Conservation (phyloP, 805 yeast species). For the Kluyveromyces nonfermentans region DNA sequence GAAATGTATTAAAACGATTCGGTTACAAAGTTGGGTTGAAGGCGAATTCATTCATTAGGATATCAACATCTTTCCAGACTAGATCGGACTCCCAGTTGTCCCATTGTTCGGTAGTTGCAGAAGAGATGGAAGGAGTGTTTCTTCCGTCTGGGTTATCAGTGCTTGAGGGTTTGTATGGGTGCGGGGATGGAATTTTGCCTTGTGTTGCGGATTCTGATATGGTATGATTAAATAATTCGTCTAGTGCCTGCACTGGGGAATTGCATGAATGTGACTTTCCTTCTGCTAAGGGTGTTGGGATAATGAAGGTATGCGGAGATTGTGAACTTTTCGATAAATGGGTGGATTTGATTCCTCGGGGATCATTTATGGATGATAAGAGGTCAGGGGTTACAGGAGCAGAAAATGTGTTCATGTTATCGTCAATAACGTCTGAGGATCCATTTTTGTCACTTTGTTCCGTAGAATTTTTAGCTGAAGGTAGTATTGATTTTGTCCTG, state of each 20-base stretch:
- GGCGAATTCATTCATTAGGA: slow-evolving; percentile 88
- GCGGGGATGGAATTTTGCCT: neutral
- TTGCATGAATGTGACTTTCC: neutral
- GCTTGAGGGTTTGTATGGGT: neutral
- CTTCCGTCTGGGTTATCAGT: neutral
- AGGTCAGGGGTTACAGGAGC: neutral
- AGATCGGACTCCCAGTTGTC: slow-evolving; percentile 37
- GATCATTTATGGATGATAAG: neutral
- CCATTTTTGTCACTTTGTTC: neutral
- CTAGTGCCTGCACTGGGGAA: neutral
- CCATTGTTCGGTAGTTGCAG: slow-evolving; percentile 27
- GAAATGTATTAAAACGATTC: no score
- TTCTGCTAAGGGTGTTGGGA: neutral
- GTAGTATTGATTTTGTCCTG: neutral
- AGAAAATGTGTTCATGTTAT: neutral
- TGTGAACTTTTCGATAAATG: neutral
- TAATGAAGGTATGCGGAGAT: neutral
- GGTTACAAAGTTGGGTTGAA: slow-evolving; percentile 50
- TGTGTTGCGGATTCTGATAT: neutral
- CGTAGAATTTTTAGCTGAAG: neutral
- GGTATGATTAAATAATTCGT: neutral
- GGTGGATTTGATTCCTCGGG: neutral
- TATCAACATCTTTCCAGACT: slow-evolving; percentile 69
- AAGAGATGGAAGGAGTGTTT: slow-evolving; percentile 21
- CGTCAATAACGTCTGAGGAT: neutral